Base-by-base conservation (phyloP, 2,329 filamentous ascomycete species). In the Trichophaea hybrida region DNA sequence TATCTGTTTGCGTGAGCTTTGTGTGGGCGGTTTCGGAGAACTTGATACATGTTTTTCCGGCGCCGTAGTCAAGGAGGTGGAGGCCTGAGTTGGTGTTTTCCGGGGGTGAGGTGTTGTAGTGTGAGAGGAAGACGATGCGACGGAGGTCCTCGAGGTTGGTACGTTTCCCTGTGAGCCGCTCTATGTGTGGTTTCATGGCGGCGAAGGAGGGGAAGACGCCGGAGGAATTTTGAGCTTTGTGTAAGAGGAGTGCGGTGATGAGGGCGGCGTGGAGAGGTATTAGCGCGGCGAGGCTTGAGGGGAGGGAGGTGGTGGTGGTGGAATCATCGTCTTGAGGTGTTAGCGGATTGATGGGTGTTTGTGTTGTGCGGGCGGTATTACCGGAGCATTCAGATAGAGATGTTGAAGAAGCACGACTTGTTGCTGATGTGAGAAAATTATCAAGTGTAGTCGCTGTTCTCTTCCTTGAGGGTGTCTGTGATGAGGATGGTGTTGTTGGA, bases 181-280 rank as follows among this genome's bases (percentile, higher is more conserved):
- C 64, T 8, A 65, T 55, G 71, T 31, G 71, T 69, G 24, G 73
- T 70, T 34, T 78, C 64, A 24, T 69, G 66, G 31, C 69, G 65
- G 24, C 76, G 66, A 59, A 76, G 71, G 57, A 74, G 71, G n/a
- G 75, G 71, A 13, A 73, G 70, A 5, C 74, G 32, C 56, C 70
- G 10, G 72, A 73, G 51, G 74, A 75, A 59, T 77, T 75, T 66
- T 78, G 76, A 17, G 76, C 74, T 63, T 74, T 76, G 64, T 77
- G 74, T 33, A 78, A 69, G 5, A 75, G 74, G 10, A 77, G 69
- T n/a, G 76, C 74, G 13, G 73, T 74, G 15, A 78, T 72, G 64
- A 78, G 76, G 38, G 75, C 74, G 6, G 71, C 71, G 65, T 77
- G 73, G 6, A 78, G 70, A n/a, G 69, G 66, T 53, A 73, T 70